These are phyloP conservation scores for Hura crepitans DNA, from an alignment of 441 rosid species.

Conservation along the genomic window DNA sequence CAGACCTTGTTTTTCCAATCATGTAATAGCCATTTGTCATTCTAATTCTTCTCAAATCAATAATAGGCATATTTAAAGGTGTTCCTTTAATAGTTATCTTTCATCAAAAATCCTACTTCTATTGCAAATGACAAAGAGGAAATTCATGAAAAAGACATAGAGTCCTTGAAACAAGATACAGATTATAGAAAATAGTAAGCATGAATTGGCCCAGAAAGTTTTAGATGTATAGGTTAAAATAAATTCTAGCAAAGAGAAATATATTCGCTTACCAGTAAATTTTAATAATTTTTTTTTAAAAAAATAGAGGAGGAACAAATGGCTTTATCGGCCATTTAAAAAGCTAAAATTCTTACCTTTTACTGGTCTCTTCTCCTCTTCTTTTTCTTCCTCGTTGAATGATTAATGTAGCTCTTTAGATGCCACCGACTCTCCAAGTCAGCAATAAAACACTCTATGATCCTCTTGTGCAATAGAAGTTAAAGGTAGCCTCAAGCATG, in stretches of 20 bases:
- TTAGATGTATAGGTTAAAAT: slow-evolving; percentile 53
- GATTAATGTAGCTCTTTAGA: no score
- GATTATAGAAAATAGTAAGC: slow-evolving; percentile 38
- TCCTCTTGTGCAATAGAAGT: no score
- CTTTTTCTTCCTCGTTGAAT: no score
- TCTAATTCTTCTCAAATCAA: slow-evolving; percentile 20
- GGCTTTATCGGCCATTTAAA: slow-evolving; percentile 46
- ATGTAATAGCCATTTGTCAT: slow-evolving; percentile 20
- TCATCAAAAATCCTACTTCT: slow-evolving; percentile 32
- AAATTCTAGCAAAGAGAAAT: slow-evolving; percentile 51
- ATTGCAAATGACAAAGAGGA: slow-evolving; percentile 28
- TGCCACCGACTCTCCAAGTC: no score
- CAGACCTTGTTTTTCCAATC: slow-evolving; percentile 25
- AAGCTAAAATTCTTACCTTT: slow-evolving; percentile 55
- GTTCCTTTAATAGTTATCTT: slow-evolving; percentile 27
- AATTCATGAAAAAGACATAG: not conserved
- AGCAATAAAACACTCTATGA: no score
- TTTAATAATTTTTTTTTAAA: slow-evolving; percentile 81
- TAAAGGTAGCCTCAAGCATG: no score
- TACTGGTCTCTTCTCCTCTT: slow-evolving; percentile 83
- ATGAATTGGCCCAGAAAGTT: slow-evolving; percentile 43
- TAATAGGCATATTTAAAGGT: not conserved
- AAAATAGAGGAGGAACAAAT: slow-evolving; percentile 56
- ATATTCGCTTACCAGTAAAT: slow-evolving; percentile 70
- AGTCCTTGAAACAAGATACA: slow-evolving; percentile 34